These are phyloP conservation scores for Mariannaea elegans DNA, from an alignment of 2,329 filamentous ascomycete species.

Conservation along the genomic window DNA sequence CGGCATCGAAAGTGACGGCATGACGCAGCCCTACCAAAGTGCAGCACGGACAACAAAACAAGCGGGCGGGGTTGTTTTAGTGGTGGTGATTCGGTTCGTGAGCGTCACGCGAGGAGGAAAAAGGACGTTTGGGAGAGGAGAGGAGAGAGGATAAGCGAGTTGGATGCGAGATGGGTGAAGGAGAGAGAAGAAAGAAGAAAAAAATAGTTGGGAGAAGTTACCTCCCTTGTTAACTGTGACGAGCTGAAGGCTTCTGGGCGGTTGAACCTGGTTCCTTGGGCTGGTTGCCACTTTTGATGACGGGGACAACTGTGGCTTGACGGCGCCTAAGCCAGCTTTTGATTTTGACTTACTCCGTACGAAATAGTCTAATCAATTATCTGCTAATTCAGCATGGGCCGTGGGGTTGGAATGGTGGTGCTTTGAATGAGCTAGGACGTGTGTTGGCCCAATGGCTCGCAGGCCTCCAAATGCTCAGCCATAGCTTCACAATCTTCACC, in stretches of 20 bases:
- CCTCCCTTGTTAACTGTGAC: slow-evolving; percentile 6
- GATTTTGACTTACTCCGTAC: too few species aligned
- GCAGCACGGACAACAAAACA: slow-evolving; percentile 17
- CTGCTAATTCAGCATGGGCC: background rate
- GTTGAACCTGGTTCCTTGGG: background rate
- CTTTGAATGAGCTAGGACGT: background rate
- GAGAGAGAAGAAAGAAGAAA: slow-evolving; percentile 1
- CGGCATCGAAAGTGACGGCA: slow-evolving; percentile 58
- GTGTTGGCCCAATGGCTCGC: background rate
- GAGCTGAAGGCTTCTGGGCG: slow-evolving; percentile 10
- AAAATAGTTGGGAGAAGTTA: background rate
- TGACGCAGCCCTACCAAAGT: slow-evolving; percentile 38
- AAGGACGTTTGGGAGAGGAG: background rate
- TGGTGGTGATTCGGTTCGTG: background rate
- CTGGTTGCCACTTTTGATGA: slow-evolving; percentile 39
- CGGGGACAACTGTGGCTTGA: slow-evolving; percentile 39
- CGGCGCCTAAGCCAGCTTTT: slow-evolving; percentile 1
- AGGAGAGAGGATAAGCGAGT: slow-evolving; percentile 7
- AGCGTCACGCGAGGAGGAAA: background rate
- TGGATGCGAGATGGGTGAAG: background rate
- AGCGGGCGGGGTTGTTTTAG: slow-evolving; percentile 26
- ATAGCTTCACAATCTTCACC: too few species aligned
- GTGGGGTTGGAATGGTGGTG: slow-evolving; percentile 10
- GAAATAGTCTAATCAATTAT: too few species aligned
- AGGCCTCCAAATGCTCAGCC: slow-evolving; percentile 4